Evolutionary conservation across 202 grass and related monocot genomes (phyloP), one percentile per base, ranked within the genome.

Genomic region (Saccharum hybrid): DNA sequence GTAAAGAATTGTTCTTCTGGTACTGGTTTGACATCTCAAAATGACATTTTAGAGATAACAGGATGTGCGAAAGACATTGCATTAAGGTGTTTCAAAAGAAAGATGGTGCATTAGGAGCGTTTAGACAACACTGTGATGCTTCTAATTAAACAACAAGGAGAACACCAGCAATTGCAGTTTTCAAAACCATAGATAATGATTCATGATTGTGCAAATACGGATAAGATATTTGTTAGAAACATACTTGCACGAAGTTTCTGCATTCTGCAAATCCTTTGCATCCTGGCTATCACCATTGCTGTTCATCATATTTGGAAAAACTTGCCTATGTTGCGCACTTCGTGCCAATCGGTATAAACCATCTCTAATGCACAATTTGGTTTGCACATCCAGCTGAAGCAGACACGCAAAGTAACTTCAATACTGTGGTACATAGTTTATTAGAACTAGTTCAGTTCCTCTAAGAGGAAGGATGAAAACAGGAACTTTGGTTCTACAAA

Each of bases 291-390:
- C 89, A 68, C 74, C 87, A 84, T 74, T 84, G 79, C 30, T 86
- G 80, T 72, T 83, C 62, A 66, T 81, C 46, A 23, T 23, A 86
- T 81, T 86, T 52, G 91, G 76, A 42, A 86, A 93, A 85, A 77
- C 83, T 88, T 88, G 89, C 75, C 92, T 91, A 72, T 85, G 86
- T 73, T 88, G 86, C 1, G 33, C 89, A 12, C 87, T 95, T 88
- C 90, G 91, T 74, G 95, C 92, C 72, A 98, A 75, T 40, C 95
- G 92, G 73, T 98, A 98, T 77, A 98, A 77, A 87, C 90, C 79
- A 86, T 98, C 95, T 91, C 95, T 91, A 81, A 98, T 93, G 92
- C 80, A 93, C 69, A 90, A 22, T 88, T 98, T 98, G 37, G 88
- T 94, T 74, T 87, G 86, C 23, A 84, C 77, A 81, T 97, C 90